Conservation (phyloP, 345 rosid species). For the Trapa bicornis region DNA sequence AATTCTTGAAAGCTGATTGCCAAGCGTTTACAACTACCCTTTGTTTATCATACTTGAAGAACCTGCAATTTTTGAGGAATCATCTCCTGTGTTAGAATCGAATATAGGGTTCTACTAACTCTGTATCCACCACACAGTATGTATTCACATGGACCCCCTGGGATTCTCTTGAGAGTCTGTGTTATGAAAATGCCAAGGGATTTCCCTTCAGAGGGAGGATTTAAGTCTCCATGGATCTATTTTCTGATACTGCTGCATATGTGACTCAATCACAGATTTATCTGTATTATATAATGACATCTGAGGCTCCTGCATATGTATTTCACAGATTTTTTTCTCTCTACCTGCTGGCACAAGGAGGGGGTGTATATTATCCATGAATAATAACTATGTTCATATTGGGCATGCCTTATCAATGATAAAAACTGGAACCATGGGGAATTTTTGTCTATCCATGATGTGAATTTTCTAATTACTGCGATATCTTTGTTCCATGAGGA, state of each 20-base stretch:
- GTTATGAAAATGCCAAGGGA: neutral
- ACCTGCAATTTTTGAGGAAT: conserved; percentile 1
- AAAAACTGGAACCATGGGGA: conserved; percentile 19
- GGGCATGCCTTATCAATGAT: conserved; percentile 21
- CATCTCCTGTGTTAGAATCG: neutral
- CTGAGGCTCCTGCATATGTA: neutral
- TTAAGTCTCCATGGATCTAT: neutral
- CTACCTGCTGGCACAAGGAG: conserved; percentile 29
- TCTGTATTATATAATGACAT: conserved; percentile 2
- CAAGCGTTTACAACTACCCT: neutral
- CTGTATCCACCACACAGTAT: neutral
- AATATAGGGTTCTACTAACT: neutral
- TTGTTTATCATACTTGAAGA: neutral
- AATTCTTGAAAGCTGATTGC: neutral
- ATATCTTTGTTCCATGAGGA: conserved; percentile 38
- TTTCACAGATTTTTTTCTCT: conserved; percentile 10
- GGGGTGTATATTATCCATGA: conserved; percentile 21
- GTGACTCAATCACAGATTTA: neutral
- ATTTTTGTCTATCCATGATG: conserved; percentile 27
- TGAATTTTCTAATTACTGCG: conserved; percentile 34
- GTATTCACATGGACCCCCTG: neutral
- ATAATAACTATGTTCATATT: conserved; percentile 21
- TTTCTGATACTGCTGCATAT: neutral
- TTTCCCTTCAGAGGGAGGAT: conserved; percentile 1
- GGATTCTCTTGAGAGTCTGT: neutral